Base-by-base conservation (phyloP, 371 early-diverging fungal genomes). In the Lichtheimia corymbifera region DNA sequence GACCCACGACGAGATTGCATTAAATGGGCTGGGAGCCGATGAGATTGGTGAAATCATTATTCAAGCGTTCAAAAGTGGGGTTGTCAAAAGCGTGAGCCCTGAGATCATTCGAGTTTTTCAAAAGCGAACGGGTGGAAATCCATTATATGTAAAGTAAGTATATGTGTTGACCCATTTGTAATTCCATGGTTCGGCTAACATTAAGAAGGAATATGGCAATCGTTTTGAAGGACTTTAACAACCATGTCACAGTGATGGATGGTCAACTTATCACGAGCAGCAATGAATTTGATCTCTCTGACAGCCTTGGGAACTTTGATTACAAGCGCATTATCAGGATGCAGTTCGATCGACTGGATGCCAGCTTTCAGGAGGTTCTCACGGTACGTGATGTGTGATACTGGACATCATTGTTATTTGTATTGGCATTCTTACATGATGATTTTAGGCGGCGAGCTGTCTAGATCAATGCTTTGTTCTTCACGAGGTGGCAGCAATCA, bases 231-330 rank as follows among this genome's bases (percentile, higher is more conserved):
- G 83, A 83, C 41, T 80, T 80, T 35, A 47, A 47, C 22, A 71
- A 71, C 41, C 80, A 80, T 51, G 76, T 83, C 54, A 80, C 76
- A 6, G 72, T 83, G 44, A 75, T 79, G n/a, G 73, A 80, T 58
- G 78, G 76, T 5, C 77, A 80, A 53, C 73, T 83, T 3, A 60
- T 69, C 7, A 70, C 75, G 11, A 68, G 64, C 9, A 69, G 70
- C 49, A 68, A 59, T 41, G 56, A 56, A 12, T 69, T 75, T 55
- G 75, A 75, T 30, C 43, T 83, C 28, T 79, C 79, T 27, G 77
- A 80, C 55, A 47, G 73, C 51, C 51, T 80, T 25, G 66, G 76
- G n/a, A 77, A 76, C 49, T 79, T 80, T 58, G 81, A 83, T 50
- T 77, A 76, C 55, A 74, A 74, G 56, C 77, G 76, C 24, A 72